phyloP scores from a whole-genome alignment of 2,329 filamentous ascomycete genomes.

The Alternaria atra region DNA sequence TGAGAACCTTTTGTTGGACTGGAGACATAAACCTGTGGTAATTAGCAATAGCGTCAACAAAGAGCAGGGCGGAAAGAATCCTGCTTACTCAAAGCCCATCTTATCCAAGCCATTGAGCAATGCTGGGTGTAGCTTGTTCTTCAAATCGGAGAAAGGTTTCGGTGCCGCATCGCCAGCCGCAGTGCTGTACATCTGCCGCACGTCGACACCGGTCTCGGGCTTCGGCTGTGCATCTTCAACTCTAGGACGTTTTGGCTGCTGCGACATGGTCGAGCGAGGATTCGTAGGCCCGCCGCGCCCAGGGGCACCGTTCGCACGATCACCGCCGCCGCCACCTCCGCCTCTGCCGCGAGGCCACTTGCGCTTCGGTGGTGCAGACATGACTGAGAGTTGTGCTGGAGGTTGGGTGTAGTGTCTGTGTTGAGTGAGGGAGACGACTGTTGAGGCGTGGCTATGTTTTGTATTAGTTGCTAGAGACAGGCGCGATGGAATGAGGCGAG shows the following conservation, averaged over 20 bases:
- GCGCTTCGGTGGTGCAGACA: slow-evolving; percentile 38
- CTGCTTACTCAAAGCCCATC: slow-evolving; percentile 51
- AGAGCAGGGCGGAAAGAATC: neutral
- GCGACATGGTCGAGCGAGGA: slow-evolving; percentile 26
- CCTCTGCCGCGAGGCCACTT: slow-evolving; percentile 33
- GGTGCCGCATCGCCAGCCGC: slow-evolving; percentile 31
- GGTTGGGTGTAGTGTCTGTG: slow-evolving; percentile 20
- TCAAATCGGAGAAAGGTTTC: slow-evolving; percentile 41
- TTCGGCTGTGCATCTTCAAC: slow-evolving; percentile 21
- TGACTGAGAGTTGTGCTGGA: slow-evolving; percentile 15
- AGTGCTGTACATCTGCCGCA: slow-evolving; percentile 37
- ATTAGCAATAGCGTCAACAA: slow-evolving; percentile 17
- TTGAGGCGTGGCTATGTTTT: slow-evolving; percentile 20
- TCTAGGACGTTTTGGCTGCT: slow-evolving; percentile 37
- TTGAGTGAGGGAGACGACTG: slow-evolving; percentile 20
- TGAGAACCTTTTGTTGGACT: slow-evolving; percentile 64
- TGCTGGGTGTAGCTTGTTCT: slow-evolving; percentile 34
- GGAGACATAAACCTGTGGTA: slow-evolving; percentile 58
- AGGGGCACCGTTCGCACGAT: slow-evolving; percentile 16
- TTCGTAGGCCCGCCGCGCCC: slow-evolving; percentile 11
- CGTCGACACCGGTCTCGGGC: slow-evolving; percentile 24
- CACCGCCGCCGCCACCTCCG: slow-evolving; percentile 18
- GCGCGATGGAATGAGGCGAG: slow-evolving; percentile 25
- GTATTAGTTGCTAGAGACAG: slow-evolving; percentile 32
- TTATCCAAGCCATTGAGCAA: slow-evolving; percentile 45